These are phyloP conservation scores for Salvia miltiorrhiza DNA, from an alignment of 257 asterid genomes.

Conservation along the genomic window DNA sequence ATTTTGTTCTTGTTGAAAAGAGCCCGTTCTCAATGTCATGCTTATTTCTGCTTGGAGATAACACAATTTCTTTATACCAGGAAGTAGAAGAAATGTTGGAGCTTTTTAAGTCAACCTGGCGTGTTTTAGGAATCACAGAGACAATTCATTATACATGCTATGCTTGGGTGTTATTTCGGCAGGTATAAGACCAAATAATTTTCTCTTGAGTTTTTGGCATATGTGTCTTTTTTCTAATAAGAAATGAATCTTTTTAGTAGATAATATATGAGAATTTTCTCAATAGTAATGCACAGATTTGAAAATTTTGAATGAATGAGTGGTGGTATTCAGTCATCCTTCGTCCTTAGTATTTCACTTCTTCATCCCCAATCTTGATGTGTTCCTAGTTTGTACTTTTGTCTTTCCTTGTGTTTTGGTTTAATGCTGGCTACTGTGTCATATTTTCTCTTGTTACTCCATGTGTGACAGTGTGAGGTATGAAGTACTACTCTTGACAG, in stretches of 20 bases:
- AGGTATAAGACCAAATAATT: conserved; percentile 47
- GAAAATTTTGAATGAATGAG: no score
- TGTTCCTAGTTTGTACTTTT: background rate
- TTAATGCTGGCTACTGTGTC: background rate
- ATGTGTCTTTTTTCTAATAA: background rate
- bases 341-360: no score
- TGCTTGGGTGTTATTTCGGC: conserved; percentile 94
- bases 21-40: background rate
- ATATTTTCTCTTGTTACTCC: background rate
- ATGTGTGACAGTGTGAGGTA: background rate
- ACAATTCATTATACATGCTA: conserved; percentile 87
- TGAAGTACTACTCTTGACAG: background rate
- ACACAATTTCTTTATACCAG: conserved; percentile 40
- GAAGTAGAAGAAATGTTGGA: conserved; percentile 99
- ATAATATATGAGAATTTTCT: background rate
- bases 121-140: conserved; percentile 89
- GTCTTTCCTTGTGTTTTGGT: background rate
- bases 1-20: background rate
- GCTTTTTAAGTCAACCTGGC: conserved; percentile 95
- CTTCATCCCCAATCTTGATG: no score
- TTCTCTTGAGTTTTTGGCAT: conserved; percentile 17
- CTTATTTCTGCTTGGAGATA: conserved; percentile 15
- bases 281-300: background rate
- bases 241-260: background rate
- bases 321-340: no score